These are phyloP conservation scores for Umbelopsis sp. DNA, from an alignment of 192 early-diverging fungal genomes.

Conservation along the genomic window DNA sequence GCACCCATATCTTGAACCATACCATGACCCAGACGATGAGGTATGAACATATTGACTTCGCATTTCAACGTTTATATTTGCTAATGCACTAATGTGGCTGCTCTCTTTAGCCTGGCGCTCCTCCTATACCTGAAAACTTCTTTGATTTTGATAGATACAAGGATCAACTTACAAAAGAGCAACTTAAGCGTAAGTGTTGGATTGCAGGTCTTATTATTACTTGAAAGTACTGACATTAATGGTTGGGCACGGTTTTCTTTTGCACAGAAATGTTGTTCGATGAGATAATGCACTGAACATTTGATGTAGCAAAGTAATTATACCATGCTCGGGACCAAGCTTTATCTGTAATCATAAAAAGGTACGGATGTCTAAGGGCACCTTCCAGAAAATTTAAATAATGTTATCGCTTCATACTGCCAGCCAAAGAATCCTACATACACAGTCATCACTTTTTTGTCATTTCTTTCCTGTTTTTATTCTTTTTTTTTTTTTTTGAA, in stretches of 20 bases:
- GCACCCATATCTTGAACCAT: slow-evolving; percentile 87
- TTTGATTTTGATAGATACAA: slow-evolving; percentile 89
- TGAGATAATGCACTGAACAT: slow-evolving; percentile 23
- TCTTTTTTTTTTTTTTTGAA: neutral
- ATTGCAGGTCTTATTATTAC: too few relatives aligned
- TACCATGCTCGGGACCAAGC: neutral
- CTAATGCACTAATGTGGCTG: neutral
- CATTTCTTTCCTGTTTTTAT: neutral
- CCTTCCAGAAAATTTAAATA: neutral
- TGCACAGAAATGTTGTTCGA: slow-evolving; percentile 20
- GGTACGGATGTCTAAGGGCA: too few relatives aligned
- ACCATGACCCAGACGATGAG: slow-evolving; percentile 71
- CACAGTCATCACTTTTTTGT: neutral
- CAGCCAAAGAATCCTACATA: neutral
- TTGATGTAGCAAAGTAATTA: slow-evolving; percentile 3
- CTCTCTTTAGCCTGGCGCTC: slow-evolving; percentile 52
- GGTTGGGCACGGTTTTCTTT: neutral
- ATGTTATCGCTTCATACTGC: neutral
- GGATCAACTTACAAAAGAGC: slow-evolving; percentile 78
- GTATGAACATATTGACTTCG: neutral
- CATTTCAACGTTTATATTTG: neutral
- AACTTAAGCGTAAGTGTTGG: slow-evolving; percentile 63
- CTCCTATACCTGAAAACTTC: slow-evolving; percentile 74
- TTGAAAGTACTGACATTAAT: neutral
- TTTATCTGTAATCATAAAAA: too few relatives aligned